Conservation (phyloP, 2,329 filamentous ascomycete species). For the Colletotrichum nymphaeae region DNA sequence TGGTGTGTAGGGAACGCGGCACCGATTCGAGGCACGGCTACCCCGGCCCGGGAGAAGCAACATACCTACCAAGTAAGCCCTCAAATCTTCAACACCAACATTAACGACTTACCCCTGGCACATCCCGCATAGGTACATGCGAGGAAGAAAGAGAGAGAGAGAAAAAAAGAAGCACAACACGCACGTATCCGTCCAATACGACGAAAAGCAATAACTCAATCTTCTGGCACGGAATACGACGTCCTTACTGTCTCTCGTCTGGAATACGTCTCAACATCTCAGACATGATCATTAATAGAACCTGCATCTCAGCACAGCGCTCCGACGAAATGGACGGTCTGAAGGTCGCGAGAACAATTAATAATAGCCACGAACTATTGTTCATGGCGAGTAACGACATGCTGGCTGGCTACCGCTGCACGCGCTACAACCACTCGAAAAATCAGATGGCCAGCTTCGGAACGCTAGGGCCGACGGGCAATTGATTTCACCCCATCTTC, state of each 20-base stretch:
- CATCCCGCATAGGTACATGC: slow-evolving; percentile 4
- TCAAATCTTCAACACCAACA: background rate
- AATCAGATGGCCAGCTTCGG: slow-evolving; percentile 19
- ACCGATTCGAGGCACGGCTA: slow-evolving; percentile 6
- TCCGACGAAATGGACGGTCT: background rate
- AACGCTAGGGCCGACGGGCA: slow-evolving; percentile 18
- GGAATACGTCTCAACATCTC: slow-evolving; percentile 10
- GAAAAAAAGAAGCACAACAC: slow-evolving; percentile 6
- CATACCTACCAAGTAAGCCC: background rate
- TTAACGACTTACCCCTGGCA: background rate
- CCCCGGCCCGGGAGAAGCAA: slow-evolving; percentile 6
- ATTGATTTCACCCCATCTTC: slow-evolving; percentile 34
- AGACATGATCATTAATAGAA: slow-evolving; percentile 18
- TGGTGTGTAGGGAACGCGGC: background rate
- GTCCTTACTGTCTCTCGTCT: background rate
- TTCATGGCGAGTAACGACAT: slow-evolving; percentile 7
- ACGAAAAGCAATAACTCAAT: slow-evolving; percentile 6
- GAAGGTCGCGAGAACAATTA: slow-evolving; percentile 15
- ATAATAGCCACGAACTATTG: background rate
- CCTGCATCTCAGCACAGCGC: background rate
- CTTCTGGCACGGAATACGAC: slow-evolving; percentile 5
- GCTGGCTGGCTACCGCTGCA: slow-evolving; percentile 4
- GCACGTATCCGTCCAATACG: slow-evolving; percentile 10
- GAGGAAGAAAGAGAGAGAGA: background rate
- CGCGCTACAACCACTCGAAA: slow-evolving; percentile 20